A percentile compares a stretch with the other conserved stretches of the same genome.
Evolutionary conservation across 352 stramenopile species (phyloP).

Genomic region (Phytophthora sansomeana): DNA sequence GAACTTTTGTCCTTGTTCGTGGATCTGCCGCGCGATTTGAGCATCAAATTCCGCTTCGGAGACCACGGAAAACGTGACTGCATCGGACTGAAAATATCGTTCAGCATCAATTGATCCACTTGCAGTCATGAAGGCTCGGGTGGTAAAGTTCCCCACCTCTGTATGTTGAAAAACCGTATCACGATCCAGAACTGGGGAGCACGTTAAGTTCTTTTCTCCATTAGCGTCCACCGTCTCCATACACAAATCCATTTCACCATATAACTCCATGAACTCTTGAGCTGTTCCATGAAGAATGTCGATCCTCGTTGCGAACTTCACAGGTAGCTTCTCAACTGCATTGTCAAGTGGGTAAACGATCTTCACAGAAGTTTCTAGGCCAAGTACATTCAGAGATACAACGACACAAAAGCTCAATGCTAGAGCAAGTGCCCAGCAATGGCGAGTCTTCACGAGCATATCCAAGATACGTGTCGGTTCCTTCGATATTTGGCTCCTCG

Average conservation of each 20-base stretch:
- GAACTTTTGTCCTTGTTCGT: constrained; percentile 1
- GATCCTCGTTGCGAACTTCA: constrained; percentile 4
- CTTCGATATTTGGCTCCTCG: too few species aligned
- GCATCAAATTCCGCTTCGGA: constrained; percentile 1
- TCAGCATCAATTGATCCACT: neutral
- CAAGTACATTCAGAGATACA: neutral
- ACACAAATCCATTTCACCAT: constrained; percentile 4
- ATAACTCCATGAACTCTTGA: constrained; percentile 1
- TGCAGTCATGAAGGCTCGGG: constrained; percentile 16
- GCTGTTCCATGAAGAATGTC: neutral
- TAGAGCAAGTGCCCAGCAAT: too few species aligned
- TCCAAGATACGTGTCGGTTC: too few species aligned
- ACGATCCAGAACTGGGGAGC: neutral
- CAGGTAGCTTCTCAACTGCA: constrained; percentile 7
- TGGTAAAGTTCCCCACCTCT: constrained; percentile 4
- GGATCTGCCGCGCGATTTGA: neutral
- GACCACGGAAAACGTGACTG: constrained; percentile 1
- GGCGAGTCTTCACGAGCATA: too few species aligned
- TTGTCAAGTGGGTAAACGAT: constrained; percentile 12
- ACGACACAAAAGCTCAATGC: neutral
- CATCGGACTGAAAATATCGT: neutral
- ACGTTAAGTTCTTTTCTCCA: neutral
- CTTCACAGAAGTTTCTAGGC: constrained; percentile 3
- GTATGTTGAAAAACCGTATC: neutral
- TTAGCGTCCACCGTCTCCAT: constrained; percentile 1